These are phyloP conservation scores for Didymella glomerata DNA, from an alignment of 2,329 filamentous ascomycete species.

Conservation along the genomic window DNA sequence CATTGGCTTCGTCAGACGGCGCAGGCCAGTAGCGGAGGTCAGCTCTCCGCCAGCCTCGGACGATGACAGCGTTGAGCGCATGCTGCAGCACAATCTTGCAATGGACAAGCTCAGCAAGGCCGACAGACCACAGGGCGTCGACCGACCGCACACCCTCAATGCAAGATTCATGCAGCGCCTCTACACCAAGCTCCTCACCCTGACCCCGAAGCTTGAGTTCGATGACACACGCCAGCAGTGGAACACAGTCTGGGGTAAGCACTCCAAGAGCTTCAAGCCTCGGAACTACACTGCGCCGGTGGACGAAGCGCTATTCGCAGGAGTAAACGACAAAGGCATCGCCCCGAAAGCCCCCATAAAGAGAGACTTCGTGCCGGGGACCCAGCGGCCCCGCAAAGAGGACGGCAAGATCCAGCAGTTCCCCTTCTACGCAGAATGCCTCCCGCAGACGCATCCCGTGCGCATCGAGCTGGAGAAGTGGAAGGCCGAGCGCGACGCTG, in stretches of 20 bases:
- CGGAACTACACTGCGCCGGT: constrained; percentile 28
- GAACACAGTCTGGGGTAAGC: constrained; percentile 39
- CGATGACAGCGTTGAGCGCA: constrained; percentile 12
- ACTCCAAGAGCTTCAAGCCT: constrained; percentile 21
- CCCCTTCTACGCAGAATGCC: constrained; percentile 36
- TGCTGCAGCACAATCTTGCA: constrained; percentile 31
- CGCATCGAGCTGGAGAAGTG: constrained; percentile 30
- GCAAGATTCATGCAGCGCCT: constrained; percentile 57
- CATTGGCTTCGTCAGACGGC: constrained; percentile 35
- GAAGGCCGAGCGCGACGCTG: constrained; percentile 30
- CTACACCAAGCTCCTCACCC: constrained; percentile 53
- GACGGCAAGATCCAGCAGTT: constrained; percentile 31
- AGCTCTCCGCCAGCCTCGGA: background rate
- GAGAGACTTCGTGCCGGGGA: background rate
- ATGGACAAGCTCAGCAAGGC: constrained; percentile 40
- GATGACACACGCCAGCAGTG: constrained; percentile 41
- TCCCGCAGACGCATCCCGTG: constrained; percentile 30
- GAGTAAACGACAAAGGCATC: constrained; percentile 37
- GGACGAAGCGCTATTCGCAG: constrained; percentile 39
- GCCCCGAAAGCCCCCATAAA: constrained; percentile 15
- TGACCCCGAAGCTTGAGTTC: constrained; percentile 55
- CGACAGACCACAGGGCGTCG: constrained; percentile 32
- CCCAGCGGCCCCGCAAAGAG: constrained; percentile 26
- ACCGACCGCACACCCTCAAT: constrained; percentile 51
- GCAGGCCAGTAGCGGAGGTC: constrained; percentile 23